These are phyloP conservation scores for Xylaria sp. DNA, from an alignment of 2,329 filamentous ascomycete species.

Conservation along the genomic window DNA sequence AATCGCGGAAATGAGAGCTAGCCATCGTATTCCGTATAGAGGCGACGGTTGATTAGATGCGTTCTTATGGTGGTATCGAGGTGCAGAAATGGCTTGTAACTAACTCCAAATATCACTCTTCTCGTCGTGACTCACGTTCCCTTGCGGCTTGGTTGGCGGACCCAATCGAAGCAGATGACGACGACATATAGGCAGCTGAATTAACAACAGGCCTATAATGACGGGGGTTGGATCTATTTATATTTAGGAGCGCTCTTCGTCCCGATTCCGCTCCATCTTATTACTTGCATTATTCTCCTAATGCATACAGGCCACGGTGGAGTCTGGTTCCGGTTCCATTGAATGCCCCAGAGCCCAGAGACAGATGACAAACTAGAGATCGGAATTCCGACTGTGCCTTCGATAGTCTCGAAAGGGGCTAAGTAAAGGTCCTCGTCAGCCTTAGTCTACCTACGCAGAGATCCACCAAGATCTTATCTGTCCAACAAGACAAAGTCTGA, in stretches of 20 bases:
- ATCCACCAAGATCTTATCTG: constrained; percentile 9
- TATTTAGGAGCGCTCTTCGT: not conserved
- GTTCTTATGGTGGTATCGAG: too few relatives aligned
- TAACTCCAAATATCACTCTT: not conserved
- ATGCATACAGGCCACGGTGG: too few relatives aligned
- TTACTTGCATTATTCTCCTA: not conserved
- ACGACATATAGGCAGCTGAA: constrained; percentile 25
- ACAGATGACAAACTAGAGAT: not conserved
- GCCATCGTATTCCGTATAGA: constrained; percentile 2
- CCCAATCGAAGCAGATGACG: constrained; percentile 9
- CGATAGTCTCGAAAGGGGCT: not conserved
- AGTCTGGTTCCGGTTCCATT: too few relatives aligned
- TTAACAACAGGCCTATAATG: constrained; percentile 7
- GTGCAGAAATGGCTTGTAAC: not conserved
- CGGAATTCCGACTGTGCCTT: constrained; percentile 7
- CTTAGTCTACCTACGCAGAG: not conserved
- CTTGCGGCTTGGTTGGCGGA: not conserved
- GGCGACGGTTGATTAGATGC: not conserved
- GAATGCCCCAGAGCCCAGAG: too few relatives aligned
- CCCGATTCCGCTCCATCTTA: not conserved
- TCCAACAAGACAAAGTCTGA: not conserved
- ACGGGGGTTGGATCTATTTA: constrained; percentile 5
- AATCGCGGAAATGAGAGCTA: not conserved
- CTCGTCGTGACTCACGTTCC: constrained; percentile 15
- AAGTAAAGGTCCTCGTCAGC: constrained; percentile 12